These are phyloP conservation scores for Rhizoclosmatium globosum DNA, from an alignment of 192 early-diverging fungal genomes.

Conservation along the genomic window DNA sequence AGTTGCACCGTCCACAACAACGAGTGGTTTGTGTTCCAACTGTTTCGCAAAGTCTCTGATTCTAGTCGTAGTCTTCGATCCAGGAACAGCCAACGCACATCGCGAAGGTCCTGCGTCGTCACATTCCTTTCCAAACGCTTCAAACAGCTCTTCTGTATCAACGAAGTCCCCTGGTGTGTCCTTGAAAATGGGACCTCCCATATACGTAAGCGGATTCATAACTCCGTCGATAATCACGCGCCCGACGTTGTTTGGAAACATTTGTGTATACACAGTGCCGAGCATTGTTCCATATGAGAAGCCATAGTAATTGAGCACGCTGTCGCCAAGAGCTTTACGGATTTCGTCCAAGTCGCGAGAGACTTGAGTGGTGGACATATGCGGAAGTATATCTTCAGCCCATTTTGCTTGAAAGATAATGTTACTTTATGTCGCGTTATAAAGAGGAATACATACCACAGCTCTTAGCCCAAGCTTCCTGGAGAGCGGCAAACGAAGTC, in stretches of 20 bases:
- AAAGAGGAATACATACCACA: constrained; percentile 10
- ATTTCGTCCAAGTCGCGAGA: constrained; percentile 51
- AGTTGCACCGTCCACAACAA: constrained; percentile 10
- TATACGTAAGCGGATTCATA: constrained; percentile 37
- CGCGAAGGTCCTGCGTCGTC: constrained; percentile 45
- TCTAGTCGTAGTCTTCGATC: neutral
- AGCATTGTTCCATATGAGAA: constrained; percentile 47
- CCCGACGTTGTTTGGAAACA: constrained; percentile 53
- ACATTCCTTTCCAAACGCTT: constrained; percentile 43
- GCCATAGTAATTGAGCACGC: constrained; percentile 38
- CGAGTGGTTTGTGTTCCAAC: constrained; percentile 25
- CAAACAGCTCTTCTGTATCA: constrained; percentile 33
- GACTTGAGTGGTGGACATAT: constrained; percentile 18
- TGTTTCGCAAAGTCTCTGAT: constrained; percentile 20
- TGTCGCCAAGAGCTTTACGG: constrained; percentile 36
- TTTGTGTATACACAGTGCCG: constrained; percentile 46
- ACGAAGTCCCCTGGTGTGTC: constrained; percentile 1
- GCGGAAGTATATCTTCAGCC: constrained; percentile 29
- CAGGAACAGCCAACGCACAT: constrained; percentile 31
- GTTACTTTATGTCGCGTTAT: constrained; percentile 1
- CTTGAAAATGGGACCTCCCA: constrained; percentile 6
- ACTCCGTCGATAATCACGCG: constrained; percentile 47
- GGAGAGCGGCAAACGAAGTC: neutral
- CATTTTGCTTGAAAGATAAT: constrained; percentile 21
- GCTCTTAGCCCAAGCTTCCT: constrained; percentile 19